Percentiles rank a stretch among this genome's conserved stretches.
Evolutionary conservation across 2,329 filamentous ascomycete genomes (phyloP).

Genomic region (Amphichorda felina): DNA sequence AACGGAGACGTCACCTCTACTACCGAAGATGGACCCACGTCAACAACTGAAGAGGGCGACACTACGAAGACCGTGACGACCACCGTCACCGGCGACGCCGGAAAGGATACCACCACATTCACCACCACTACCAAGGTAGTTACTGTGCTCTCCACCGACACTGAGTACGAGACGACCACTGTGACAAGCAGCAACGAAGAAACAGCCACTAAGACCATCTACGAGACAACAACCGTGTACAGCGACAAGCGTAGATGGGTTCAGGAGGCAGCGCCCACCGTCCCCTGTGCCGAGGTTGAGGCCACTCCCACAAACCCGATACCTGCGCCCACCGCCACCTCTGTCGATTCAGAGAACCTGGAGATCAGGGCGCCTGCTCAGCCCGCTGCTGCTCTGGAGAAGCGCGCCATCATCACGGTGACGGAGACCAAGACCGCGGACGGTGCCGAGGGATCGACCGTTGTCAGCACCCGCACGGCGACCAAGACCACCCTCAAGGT

Average conservation of each 20-base stretch:
- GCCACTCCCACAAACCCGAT: too few species aligned
- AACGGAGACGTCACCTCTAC: not conserved
- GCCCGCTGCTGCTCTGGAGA: too few species aligned
- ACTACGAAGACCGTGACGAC: conserved; percentile 15
- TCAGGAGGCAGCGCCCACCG: too few species aligned
- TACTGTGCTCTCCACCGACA: conserved; percentile 9
- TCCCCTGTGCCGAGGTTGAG: too few species aligned
- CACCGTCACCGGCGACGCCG: conserved; percentile 15
- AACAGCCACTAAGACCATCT: too few species aligned
- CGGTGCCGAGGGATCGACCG: conserved; percentile 10
- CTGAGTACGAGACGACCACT: conserved; percentile 17
- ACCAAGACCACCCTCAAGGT: conserved; percentile 16
- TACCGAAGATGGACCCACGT: not conserved
- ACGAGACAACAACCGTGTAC: too few species aligned
- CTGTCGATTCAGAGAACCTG: too few species aligned
- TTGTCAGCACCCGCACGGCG: conserved; percentile 16
- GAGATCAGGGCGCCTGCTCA: too few species aligned
- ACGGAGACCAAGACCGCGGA: conserved; percentile 2
- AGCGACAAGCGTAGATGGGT: too few species aligned
- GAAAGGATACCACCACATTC: conserved; percentile 2
- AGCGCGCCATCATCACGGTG: too few species aligned
- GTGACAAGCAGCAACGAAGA: conserved; percentile 15
- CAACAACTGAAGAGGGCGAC: conserved; percentile 6
- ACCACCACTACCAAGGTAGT: conserved; percentile 8
- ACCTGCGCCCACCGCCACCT: too few species aligned